Evolutionary conservation across 2,329 filamentous ascomycete species (phyloP).

Genomic region (Botrytis fabae): DNA sequence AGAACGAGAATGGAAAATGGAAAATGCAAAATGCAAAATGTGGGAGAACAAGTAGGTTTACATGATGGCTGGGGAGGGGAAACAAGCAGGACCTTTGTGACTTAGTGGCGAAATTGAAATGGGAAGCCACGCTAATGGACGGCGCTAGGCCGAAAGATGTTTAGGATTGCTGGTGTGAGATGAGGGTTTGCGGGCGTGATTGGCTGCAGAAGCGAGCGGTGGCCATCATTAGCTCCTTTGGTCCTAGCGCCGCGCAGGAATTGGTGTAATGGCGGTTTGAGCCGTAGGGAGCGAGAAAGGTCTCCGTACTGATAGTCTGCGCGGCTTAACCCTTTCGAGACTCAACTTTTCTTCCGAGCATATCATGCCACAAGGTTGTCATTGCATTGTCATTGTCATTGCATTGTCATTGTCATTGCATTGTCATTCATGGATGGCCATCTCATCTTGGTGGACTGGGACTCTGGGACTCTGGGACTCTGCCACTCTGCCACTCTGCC

Average conservation of each 20-base stretch:
- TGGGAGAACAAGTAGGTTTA: slow-evolving; percentile 21
- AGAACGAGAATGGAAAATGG: neutral
- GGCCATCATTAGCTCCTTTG: neutral
- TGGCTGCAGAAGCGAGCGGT: neutral
- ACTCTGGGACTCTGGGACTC: neutral
- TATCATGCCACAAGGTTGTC: neutral
- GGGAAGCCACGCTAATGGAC: neutral
- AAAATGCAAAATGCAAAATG: slow-evolving; percentile 1
- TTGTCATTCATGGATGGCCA: no score
- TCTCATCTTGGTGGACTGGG: neutral
- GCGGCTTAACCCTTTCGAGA: neutral
- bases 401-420: no score
- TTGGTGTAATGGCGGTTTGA: neutral
- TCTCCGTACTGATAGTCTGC: neutral
- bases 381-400: no score
- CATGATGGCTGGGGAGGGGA: slow-evolving; percentile 16
- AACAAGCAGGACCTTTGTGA: neutral
- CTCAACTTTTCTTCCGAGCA: neutral
- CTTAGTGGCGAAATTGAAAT: slow-evolving; percentile 13
- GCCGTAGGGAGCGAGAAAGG: neutral
- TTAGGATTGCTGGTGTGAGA: neutral
- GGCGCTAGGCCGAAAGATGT: neutral
- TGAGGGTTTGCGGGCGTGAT: neutral
- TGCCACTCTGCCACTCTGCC: neutral
- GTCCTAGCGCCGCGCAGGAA: neutral